Evolutionary conservation across 371 early-diverging fungal species (phyloP).

Genomic region (Blakeslea trispora): DNA sequence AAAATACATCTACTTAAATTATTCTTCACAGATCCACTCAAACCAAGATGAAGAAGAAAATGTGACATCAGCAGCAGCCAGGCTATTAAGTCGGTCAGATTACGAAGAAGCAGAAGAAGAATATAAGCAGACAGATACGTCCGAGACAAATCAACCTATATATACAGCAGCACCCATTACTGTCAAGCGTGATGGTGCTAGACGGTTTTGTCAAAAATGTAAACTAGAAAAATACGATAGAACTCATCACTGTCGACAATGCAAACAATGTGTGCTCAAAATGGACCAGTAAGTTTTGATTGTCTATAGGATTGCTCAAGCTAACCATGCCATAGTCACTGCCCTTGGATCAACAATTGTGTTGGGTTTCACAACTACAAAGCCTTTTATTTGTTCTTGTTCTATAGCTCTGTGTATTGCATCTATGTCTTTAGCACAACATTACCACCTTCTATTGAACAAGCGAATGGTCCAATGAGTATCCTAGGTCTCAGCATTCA

Average conservation of each 20-base stretch:
- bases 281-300: constrained; percentile 69
- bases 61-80: constrained; percentile 2
- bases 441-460: constrained; percentile 34
- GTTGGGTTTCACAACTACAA: constrained; percentile 73
- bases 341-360: constrained; percentile 72
- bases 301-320: neutral
- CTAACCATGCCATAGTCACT: constrained; percentile 42
- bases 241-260: constrained; percentile 68
- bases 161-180: constrained; percentile 29
- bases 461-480: constrained; percentile 39
- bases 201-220: constrained; percentile 67
- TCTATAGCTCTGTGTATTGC: constrained; percentile 58
- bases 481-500: constrained; percentile 41
- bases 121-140: constrained; percentile 1
- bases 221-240: constrained; percentile 63
- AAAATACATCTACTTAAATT: no score
- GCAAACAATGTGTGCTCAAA: constrained; percentile 62
- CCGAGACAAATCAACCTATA: neutral
- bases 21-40: constrained; percentile 7
- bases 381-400: constrained; percentile 66
- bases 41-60: constrained; percentile 19
- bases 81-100: constrained; percentile 17
- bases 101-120: constrained; percentile 10
- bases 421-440: constrained; percentile 48
- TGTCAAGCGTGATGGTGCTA: constrained; percentile 58